These are phyloP conservation scores for Cladophialophora psammophila DNA, from an alignment of 2,329 filamentous ascomycete species.

Conservation along the genomic window DNA sequence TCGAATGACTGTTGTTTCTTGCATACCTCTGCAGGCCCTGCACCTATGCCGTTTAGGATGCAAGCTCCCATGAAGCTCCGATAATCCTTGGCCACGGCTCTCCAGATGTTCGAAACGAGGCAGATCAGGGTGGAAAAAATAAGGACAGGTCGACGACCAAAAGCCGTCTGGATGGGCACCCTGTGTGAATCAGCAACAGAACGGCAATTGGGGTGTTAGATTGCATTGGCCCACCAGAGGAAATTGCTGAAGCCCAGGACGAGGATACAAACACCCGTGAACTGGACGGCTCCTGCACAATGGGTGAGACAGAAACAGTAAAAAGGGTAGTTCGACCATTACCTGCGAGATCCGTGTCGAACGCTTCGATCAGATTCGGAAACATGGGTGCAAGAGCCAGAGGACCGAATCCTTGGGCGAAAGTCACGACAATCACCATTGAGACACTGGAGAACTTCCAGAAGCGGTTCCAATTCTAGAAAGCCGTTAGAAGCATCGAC, in stretches of 20 bases:
- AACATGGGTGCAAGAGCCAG: slow-evolving; percentile 12
- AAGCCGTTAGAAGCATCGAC: background rate
- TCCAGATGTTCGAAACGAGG: slow-evolving; percentile 62
- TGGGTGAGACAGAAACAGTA: background rate
- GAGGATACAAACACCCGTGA: slow-evolving; percentile 61
- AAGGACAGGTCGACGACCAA: slow-evolving; percentile 61
- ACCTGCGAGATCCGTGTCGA: slow-evolving; percentile 11
- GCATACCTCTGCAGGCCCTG: slow-evolving; percentile 48
- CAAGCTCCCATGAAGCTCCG: slow-evolving; percentile 68
- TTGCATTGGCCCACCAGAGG: slow-evolving; percentile 53
- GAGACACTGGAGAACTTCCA: slow-evolving; percentile 59
- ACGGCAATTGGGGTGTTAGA: background rate
- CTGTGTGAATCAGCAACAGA: background rate
- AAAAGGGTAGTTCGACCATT: background rate
- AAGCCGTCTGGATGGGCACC: slow-evolving; percentile 45
- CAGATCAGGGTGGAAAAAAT: slow-evolving; percentile 62
- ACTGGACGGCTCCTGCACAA: slow-evolving; percentile 8
- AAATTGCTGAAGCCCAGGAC: slow-evolving; percentile 57
- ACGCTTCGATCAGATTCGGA: slow-evolving; percentile 15
- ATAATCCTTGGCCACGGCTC: slow-evolving; percentile 64
- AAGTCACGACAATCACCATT: slow-evolving; percentile 8
- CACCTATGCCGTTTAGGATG: slow-evolving; percentile 67
- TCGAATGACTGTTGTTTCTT: slow-evolving; percentile 46
- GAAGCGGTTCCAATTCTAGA: slow-evolving; percentile 55
- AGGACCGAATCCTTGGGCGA: slow-evolving; percentile 16